Evolutionary conservation across 2,329 filamentous ascomycete species (phyloP), one percentile per base, ranked within the genome.

Genomic region (Talaromyces funiculosus): DNA sequence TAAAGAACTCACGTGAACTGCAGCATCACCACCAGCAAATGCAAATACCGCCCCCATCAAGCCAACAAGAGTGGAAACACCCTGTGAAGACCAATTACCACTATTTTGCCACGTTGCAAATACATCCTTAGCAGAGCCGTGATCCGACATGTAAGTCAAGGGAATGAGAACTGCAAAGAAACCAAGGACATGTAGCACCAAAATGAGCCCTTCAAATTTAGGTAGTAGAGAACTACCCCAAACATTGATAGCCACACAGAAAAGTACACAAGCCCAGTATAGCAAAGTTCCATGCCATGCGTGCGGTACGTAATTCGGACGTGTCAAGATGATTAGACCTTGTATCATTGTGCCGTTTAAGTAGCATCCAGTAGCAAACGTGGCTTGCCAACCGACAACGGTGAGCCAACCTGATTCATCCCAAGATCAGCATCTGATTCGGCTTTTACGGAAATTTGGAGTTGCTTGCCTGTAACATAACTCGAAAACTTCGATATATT

Each of bases 161-260:
- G 60, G 60, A 31, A 61, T 58, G 53, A 61, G 53, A 5, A 61
- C 33, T 14, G 53, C 59, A 56, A 61, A 61, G 53, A 61, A 61
- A 20, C 53, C 53, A 8, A 61, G 31, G 26, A 61, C 40, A 53
- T 61, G 59, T 8, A 61, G 26, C 4, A 61, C 43, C 31, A 61
- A 20, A 26, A 61, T 61, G 43, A 61, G 59, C 14, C 59, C 59
- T 43, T 61, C 59, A 14, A 61, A 57, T 51, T 53, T 61, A 5
- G 59, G 42, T 9, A 61, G 29, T 29, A 61, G 29, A 35, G 53
- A 56, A 7, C 53, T 35, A 5, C 53, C 59, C 7, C 47, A 69
- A 9, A 80, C 75, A 0, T 84, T 84, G 71, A 83, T 76, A 16
- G 81, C 67, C 22, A 83, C 75, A 2, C 75, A 76, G 20, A 82